Conservation (phyloP, 768 basidiomycete genomes). For the Chalciporus chontae region DNA sequence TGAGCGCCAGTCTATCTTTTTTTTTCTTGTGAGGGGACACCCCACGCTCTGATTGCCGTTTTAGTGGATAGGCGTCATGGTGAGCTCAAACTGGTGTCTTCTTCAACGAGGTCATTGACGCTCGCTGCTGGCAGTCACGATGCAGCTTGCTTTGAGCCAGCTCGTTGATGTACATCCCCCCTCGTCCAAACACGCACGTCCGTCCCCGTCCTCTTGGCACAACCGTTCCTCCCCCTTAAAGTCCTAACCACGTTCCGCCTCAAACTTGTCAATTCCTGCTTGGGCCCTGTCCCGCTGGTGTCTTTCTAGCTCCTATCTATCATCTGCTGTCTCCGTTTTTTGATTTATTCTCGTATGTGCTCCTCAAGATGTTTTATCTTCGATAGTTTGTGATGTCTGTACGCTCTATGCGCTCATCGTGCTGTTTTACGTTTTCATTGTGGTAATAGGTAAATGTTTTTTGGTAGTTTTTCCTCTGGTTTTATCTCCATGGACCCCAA, state of each 20-base stretch:
- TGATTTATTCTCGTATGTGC: conserved; percentile 5
- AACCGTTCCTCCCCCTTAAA: not conserved
- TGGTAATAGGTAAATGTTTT: conserved; percentile 1
- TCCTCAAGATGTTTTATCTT: conserved; percentile 10
- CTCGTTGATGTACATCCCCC: not conserved
- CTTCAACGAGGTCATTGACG: not conserved
- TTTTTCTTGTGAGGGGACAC: conserved; percentile 3
- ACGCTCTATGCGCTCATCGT: conserved; percentile 17
- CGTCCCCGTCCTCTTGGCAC: not conserved
- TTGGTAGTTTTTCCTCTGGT: conserved; percentile 1
- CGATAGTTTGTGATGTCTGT: not conserved
- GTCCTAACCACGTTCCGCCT: too few species aligned
- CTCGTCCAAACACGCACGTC: not conserved
- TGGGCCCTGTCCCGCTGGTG: not conserved
- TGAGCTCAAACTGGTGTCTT: not conserved
- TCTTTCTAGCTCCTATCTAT: not conserved
- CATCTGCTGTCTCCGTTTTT: not conserved
- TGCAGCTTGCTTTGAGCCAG: not conserved
- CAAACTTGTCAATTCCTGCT: not conserved
- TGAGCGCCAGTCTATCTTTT: conserved; percentile 1
- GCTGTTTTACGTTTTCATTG: conserved; percentile 7
- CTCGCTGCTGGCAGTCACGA: not conserved
- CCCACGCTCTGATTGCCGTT: not conserved
- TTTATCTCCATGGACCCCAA: not conserved
- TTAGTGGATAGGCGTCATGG: conserved; percentile 2